phyloP scores from a whole-genome alignment of 805 yeast species.

The Zygotorulaspora sp. region DNA sequence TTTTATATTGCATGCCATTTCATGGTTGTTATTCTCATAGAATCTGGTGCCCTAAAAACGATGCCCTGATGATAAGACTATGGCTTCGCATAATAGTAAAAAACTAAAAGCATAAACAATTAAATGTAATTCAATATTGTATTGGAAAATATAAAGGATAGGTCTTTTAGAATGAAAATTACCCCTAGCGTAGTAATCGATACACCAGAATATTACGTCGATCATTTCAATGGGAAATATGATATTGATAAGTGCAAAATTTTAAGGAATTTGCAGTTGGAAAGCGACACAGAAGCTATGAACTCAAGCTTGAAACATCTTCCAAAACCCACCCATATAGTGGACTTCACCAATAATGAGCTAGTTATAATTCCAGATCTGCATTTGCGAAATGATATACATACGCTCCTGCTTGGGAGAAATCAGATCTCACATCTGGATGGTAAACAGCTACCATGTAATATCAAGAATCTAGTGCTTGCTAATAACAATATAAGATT shows the following conservation, averaged over 20 bases:
- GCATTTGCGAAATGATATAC: slow-evolving; percentile 37
- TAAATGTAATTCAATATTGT: no score
- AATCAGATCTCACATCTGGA: slow-evolving; percentile 51
- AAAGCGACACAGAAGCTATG: slow-evolving; percentile 41
- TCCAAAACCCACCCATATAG: slow-evolving; percentile 44
- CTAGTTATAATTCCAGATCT: slow-evolving; percentile 53
- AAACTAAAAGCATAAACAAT: no score
- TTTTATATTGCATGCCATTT: slow-evolving; percentile 1
- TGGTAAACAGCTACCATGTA: slow-evolving; percentile 29
- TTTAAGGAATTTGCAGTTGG: slow-evolving; percentile 35
- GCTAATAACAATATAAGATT: slow-evolving; percentile 51
- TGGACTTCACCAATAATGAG: slow-evolving; percentile 77
- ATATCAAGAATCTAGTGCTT: slow-evolving; percentile 46
- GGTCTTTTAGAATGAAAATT: slow-evolving; percentile 45
- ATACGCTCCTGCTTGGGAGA: slow-evolving; percentile 55
- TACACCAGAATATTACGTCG: slow-evolving; percentile 45
- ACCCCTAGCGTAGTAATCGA: slow-evolving; percentile 46
- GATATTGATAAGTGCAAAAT: slow-evolving; percentile 29
- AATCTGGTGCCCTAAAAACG: slow-evolving; percentile 1
- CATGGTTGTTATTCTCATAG: background rate
- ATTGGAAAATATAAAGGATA: no score
- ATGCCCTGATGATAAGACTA: background rate
- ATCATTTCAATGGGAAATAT: slow-evolving; percentile 36
- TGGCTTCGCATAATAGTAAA: no score
- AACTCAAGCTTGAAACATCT: slow-evolving; percentile 41